phyloP scores from a whole-genome alignment of 2,329 filamentous ascomycete species.

The Fusarium liriodendri region DNA sequence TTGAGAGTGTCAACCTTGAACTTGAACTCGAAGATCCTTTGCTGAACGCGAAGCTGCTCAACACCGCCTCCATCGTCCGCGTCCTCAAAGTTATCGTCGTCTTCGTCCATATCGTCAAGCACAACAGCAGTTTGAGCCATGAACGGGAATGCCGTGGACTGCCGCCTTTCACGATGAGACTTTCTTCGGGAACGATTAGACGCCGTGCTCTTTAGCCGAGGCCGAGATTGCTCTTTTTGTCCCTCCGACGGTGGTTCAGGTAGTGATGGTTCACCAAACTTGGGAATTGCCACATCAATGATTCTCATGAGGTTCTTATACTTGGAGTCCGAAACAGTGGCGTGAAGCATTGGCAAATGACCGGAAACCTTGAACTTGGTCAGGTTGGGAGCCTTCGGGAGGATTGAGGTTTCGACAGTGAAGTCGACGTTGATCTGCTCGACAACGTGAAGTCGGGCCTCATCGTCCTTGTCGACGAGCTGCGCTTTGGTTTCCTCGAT shows the following conservation, averaged over 20 bases:
- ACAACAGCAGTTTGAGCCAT: conserved; percentile 81
- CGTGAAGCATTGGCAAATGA: conserved; percentile 91
- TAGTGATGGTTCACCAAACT: conserved; percentile 65
- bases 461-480: conserved; percentile 74
- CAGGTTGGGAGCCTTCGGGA: conserved; percentile 94
- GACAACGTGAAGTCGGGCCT: conserved; percentile 85
- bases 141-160: conserved; percentile 81
- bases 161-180: conserved; percentile 61
- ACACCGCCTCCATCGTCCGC: conserved; percentile 67
- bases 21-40: conserved; percentile 94
- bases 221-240: conserved; percentile 48
- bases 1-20: conserved; percentile 96
- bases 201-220: conserved; percentile 58
- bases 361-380: conserved; percentile 93
- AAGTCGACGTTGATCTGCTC: conserved; percentile 99
- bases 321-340: conserved; percentile 91
- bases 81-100: conserved; percentile 76
- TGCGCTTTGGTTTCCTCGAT: conserved; percentile 91
- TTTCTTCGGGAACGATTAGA: conserved; percentile 60
- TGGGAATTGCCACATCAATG: conserved; percentile 94
- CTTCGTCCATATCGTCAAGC: conserved; percentile 79
- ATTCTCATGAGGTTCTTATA: conserved; percentile 98
- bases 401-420: conserved; percentile 92
- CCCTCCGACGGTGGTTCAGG: conserved; percentile 43
- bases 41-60: conserved; percentile 78